These are phyloP conservation scores for Suhomyces vadensis DNA, from an alignment of 805 yeast genomes.

Conservation along the genomic window DNA sequence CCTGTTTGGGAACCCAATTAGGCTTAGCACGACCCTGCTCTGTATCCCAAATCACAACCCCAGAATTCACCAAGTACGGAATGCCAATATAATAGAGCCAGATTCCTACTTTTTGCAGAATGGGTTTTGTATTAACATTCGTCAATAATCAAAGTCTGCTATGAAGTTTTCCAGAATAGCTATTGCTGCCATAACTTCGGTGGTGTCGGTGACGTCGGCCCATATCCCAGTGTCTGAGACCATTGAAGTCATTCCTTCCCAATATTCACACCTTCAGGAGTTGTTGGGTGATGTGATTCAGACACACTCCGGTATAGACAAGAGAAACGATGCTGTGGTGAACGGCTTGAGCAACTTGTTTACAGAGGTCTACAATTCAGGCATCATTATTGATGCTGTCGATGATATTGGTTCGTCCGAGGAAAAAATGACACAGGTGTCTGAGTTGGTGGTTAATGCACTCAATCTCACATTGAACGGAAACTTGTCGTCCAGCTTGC, in stretches of 20 bases:
- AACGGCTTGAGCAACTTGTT: slow-evolving; percentile 7
- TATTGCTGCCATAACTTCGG: slow-evolving; percentile 3
- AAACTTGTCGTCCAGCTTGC: neutral
- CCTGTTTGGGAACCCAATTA: slow-evolving; percentile 11
- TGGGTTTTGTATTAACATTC: neutral
- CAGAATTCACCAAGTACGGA: neutral
- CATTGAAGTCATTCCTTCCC: slow-evolving; percentile 7
- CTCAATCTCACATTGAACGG: slow-evolving; percentile 2
- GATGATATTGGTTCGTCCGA: slow-evolving; percentile 33
- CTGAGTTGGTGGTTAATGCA: slow-evolving; percentile 18
- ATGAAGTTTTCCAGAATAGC: slow-evolving; percentile 6
- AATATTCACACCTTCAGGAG: slow-evolving; percentile 3
- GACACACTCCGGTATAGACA: neutral
- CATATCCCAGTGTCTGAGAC: neutral
- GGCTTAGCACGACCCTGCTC: neutral
- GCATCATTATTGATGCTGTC: slow-evolving; percentile 24
- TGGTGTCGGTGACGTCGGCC: neutral
- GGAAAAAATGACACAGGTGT: slow-evolving; percentile 29
- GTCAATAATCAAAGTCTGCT: neutral
- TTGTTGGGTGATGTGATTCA: slow-evolving; percentile 1
- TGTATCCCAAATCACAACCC: too few relatives aligned
- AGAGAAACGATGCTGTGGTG: neutral
- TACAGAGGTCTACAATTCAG: slow-evolving; percentile 23
- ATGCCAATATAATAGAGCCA: neutral
- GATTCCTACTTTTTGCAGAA: too few relatives aligned